Conservation (phyloP, 768 basidiomycete genomes). For the Leccinellum rugosiceps region DNA sequence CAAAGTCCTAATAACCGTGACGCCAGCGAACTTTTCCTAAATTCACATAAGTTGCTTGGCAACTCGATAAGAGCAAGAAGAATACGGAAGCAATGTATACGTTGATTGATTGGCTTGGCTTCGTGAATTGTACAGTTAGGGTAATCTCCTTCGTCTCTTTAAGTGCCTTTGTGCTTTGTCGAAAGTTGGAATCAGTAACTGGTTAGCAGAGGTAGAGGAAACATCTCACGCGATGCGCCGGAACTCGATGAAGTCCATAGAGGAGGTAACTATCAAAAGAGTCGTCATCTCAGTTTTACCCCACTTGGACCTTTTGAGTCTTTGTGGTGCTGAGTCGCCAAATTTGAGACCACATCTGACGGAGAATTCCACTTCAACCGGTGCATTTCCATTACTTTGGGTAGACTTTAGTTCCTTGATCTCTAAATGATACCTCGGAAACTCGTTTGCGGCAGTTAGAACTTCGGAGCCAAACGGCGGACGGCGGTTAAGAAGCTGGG, state of each 20-base stretch:
- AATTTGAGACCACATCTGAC: conserved; percentile 54
- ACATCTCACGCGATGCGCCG: conserved; percentile 67
- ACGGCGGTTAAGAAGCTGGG: conserved; percentile 68
- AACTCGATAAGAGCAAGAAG: conserved; percentile 2
- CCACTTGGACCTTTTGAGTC: conserved; percentile 43
- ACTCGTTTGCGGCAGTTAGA: conserved; percentile 52
- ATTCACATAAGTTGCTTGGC: conserved; percentile 8
- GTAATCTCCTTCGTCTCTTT: conserved; percentile 56
- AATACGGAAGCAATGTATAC: conserved; percentile 62
- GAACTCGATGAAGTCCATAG: conserved; percentile 72
- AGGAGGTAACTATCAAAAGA: conserved; percentile 74
- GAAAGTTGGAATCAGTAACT: conserved; percentile 4
- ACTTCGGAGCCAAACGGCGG: conserved; percentile 74
- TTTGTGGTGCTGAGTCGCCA: conserved; percentile 33
- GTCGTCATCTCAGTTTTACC: conserved; percentile 58
- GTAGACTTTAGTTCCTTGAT: conserved; percentile 46
- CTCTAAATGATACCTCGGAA: conserved; percentile 62
- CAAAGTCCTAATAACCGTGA: conserved; percentile 49
- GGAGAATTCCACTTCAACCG: conserved; percentile 55
- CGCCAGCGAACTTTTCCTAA: conserved; percentile 76
- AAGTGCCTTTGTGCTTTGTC: conserved; percentile 63
- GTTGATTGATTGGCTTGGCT: conserved; percentile 68
- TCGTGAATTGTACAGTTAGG: conserved; percentile 57
- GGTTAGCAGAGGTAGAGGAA: neutral
- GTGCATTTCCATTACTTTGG: conserved; percentile 42